These are phyloP conservation scores for Penicillium cosmopolitanum DNA, from an alignment of 495 filamentous ascomycete species.

Conservation along the genomic window DNA sequence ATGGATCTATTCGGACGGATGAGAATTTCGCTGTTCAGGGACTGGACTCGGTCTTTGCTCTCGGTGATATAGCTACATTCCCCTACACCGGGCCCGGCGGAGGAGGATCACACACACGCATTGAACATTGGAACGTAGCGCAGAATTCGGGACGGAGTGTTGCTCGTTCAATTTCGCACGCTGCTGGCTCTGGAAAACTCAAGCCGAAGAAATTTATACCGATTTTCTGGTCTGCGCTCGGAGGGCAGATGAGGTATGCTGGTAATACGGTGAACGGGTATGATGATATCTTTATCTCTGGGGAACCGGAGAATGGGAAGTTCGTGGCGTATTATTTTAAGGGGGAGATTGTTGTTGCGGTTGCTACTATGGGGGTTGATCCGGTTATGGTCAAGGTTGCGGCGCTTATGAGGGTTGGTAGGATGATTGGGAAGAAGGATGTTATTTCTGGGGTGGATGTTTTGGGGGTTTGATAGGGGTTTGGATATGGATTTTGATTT, in stretches of 20 bases:
- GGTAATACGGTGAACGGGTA: constrained; percentile 80
- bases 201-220: constrained; percentile 80
- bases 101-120: constrained; percentile 63
- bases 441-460: constrained; percentile 76
- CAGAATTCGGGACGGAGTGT: constrained; percentile 86
- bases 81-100: constrained; percentile 92
- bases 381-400: constrained; percentile 81
- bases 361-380: constrained; percentile 89
- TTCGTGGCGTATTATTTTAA: constrained; percentile 89
- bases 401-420: constrained; percentile 81
- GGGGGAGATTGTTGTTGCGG: constrained; percentile 87
- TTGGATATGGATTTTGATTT: no score
- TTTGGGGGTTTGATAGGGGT: constrained; percentile 47
- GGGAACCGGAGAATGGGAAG: constrained; percentile 71
- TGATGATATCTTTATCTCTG: constrained; percentile 80
- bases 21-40: constrained; percentile 74
- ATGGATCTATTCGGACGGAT: constrained; percentile 80
- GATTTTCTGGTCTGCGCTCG: constrained; percentile 94
- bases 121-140: constrained; percentile 98
- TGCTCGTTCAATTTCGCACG: constrained; percentile 71
- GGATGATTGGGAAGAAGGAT: constrained; percentile 82
- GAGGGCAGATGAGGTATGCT: constrained; percentile 87
- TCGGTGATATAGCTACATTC: constrained; percentile 95
- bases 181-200: constrained; percentile 22
- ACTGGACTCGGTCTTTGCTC: constrained; percentile 73